Evolutionary conservation across 2,329 filamentous ascomycete species (phyloP).

Genomic region (Pseudogymnoascus sp.): DNA sequence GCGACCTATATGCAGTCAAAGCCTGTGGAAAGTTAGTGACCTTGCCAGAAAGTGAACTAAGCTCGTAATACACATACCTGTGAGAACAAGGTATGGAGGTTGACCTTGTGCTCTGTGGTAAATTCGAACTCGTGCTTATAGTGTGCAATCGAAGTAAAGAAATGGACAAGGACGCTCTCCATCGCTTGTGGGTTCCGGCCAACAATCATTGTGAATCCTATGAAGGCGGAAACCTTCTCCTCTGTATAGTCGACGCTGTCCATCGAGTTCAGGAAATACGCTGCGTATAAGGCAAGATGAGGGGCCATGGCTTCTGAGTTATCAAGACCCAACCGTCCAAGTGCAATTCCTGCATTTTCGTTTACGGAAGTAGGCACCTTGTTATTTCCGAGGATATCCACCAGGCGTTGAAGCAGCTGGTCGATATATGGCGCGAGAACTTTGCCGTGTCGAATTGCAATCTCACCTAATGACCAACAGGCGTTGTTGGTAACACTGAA

Average conservation of each 20-base stretch:
- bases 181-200: conserved; percentile 83
- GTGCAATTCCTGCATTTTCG: conserved; percentile 89
- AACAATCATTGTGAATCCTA: conserved; percentile 80
- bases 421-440: conserved; percentile 71
- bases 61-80: conserved; percentile 19
- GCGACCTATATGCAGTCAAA: conserved; percentile 43
- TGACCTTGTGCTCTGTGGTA: conserved; percentile 17
- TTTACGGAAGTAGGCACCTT: conserved; percentile 78
- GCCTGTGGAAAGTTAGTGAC: conserved; percentile 31
- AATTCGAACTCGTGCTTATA: conserved; percentile 58
- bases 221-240: conserved; percentile 89
- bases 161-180: conserved; percentile 73
- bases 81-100: conserved; percentile 25
- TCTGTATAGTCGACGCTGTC: conserved; percentile 77
- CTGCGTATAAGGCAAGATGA: conserved; percentile 70
- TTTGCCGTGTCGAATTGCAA: conserved; percentile 69
- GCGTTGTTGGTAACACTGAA: conserved; percentile 97
- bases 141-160: conserved; percentile 75
- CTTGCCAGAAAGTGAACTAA: background rate
- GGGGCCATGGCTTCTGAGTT: conserved; percentile 70
- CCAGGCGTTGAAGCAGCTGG: conserved; percentile 65
- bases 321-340: conserved; percentile 77
- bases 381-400: conserved; percentile 76
- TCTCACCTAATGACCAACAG: conserved; percentile 93
- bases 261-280: conserved; percentile 74